These are phyloP conservation scores for Nemania bipapillata DNA, from an alignment of 2,329 filamentous ascomycete species.

Conservation along the genomic window DNA sequence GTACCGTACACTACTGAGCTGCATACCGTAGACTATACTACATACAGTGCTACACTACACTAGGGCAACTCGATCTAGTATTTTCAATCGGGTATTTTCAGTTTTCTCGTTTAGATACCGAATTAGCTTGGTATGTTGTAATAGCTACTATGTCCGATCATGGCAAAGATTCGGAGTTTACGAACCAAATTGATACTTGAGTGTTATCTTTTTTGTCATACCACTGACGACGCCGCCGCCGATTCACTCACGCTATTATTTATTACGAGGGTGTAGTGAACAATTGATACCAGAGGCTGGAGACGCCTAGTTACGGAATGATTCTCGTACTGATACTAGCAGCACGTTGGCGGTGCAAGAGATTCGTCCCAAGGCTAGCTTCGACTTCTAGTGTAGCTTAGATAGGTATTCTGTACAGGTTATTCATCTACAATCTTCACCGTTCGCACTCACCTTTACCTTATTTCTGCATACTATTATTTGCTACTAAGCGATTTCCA, in stretches of 20 bases:
- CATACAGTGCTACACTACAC: not conserved
- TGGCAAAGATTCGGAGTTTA: conserved; percentile 3
- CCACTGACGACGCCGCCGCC: not conserved
- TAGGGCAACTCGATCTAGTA: too few relatives aligned
- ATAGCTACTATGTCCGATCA: conserved; percentile 5
- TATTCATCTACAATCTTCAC: not conserved
- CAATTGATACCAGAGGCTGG: conserved; percentile 2
- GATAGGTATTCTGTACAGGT: too few relatives aligned
- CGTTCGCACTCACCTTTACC: not conserved
- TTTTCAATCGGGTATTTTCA: not conserved
- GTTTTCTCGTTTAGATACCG: not conserved
- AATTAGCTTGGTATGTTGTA: not conserved
- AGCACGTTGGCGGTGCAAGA: not conserved
- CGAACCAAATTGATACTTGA: not conserved
- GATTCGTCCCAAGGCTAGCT: conserved; percentile 19
- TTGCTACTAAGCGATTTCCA: conserved; percentile 10
- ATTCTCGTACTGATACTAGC: conserved; percentile 11
- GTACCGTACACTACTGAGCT: not conserved
- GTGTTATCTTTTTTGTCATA: conserved; percentile 17
- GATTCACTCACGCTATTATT: not conserved
- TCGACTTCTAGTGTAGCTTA: not conserved
- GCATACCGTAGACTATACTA: not conserved
- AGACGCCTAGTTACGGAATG: conserved; percentile 2
- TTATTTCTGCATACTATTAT: not conserved
- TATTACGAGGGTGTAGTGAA: conserved; percentile 8